These are phyloP conservation scores for Agrocybe pediades DNA, from an alignment of 768 basidiomycete species.

Conservation along the genomic window DNA sequence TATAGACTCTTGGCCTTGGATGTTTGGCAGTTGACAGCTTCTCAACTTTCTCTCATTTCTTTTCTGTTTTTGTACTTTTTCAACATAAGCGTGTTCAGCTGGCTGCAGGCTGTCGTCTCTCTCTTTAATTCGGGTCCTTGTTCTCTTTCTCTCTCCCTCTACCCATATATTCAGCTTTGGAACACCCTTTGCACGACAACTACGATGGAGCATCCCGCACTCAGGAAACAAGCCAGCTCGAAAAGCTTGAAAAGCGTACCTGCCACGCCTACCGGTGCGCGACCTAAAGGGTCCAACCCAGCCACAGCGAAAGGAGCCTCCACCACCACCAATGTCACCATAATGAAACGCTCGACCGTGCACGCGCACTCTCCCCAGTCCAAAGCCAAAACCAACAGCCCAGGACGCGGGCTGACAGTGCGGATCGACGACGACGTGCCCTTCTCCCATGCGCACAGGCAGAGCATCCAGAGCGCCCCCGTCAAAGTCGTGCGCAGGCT, in stretches of 20 bases:
- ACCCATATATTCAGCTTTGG: not conserved
- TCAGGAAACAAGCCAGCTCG: constrained; percentile 4
- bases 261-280: constrained; percentile 9
- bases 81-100: not conserved
- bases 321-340: not conserved
- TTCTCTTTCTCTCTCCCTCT: not conserved
- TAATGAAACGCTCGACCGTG: constrained; percentile 1
- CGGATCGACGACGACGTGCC: constrained; percentile 14
- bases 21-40: no score
- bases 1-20: not conserved
- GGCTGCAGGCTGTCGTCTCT: not conserved
- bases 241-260: constrained; percentile 1
- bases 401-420: constrained; percentile 17
- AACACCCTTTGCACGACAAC: not conserved
- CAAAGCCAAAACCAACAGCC: constrained; percentile 3
- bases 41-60: not conserved
- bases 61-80: not conserved
- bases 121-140: not conserved
- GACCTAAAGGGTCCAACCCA: constrained; percentile 10
- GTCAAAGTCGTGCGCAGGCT: constrained; percentile 11
- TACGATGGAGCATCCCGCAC: not conserved
- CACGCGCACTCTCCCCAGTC: constrained; percentile 1
- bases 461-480: constrained; percentile 17
- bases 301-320: not conserved
- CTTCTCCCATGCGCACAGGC: not conserved